A percentile compares a stretch with the other conserved stretches of the same genome.
phyloP scores from a whole-genome alignment of 2,329 filamentous ascomycete genomes.

The Cladosporium sp. region DNA sequence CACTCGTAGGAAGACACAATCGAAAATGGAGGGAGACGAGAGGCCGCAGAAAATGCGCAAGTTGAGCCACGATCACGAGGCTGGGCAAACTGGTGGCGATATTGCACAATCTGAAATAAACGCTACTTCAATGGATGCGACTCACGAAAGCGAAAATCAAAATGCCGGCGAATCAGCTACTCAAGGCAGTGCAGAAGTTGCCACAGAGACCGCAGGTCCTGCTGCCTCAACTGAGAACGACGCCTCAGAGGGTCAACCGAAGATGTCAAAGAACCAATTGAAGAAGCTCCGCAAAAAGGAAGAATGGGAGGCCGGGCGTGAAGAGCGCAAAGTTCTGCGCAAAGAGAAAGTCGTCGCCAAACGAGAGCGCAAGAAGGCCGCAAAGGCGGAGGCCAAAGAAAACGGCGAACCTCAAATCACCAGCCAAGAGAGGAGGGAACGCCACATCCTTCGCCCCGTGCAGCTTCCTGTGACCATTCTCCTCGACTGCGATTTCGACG shows the following conservation, averaged over 20 bases:
- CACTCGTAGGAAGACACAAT: too few species aligned
- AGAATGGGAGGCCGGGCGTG: constrained; percentile 69
- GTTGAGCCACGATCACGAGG: constrained; percentile 35
- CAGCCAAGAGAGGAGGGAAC: constrained; percentile 15
- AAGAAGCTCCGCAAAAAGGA: constrained; percentile 71
- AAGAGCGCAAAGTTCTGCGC: constrained; percentile 52
- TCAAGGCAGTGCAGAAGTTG: background rate
- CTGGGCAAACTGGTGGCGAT: background rate
- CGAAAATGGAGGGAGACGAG: constrained; percentile 53
- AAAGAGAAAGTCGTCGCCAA: constrained; percentile 53
- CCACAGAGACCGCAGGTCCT: background rate
- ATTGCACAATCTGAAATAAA: background rate
- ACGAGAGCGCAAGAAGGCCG: constrained; percentile 44
- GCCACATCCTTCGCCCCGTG: constrained; percentile 34
- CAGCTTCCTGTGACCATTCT: constrained; percentile 74
- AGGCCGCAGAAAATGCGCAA: constrained; percentile 53
- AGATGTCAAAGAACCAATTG: constrained; percentile 76
- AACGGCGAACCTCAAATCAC: constrained; percentile 14
- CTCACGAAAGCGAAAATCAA: background rate
- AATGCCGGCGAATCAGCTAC: background rate
- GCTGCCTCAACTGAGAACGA: background rate
- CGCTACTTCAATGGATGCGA: background rate
- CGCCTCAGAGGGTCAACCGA: too few species aligned
- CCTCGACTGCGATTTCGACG: constrained; percentile 88
- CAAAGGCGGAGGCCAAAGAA: constrained; percentile 20